These are phyloP conservation scores for Aspergillus phoenicis DNA, from an alignment of 2,329 filamentous ascomycete genomes.

Conservation along the genomic window DNA sequence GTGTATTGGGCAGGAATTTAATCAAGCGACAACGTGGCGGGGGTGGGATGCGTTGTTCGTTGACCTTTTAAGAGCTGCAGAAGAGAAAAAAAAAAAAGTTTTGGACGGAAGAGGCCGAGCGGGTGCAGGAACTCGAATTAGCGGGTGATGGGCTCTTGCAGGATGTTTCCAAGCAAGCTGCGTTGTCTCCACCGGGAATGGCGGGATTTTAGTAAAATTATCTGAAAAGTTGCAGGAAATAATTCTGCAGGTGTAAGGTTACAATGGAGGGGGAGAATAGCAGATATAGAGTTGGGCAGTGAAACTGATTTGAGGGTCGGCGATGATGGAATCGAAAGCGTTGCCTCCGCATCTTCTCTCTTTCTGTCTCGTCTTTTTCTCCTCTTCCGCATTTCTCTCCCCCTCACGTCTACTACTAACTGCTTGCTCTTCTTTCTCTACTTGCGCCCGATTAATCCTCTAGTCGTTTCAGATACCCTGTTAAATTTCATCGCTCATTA, in stretches of 20 bases:
- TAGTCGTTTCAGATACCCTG: background rate
- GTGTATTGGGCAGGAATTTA: constrained; percentile 17
- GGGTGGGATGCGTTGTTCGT: background rate
- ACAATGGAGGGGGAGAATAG: no score
- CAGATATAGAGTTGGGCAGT: no score
- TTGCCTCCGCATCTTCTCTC: background rate
- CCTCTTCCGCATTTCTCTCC: background rate
- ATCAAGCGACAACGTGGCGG: constrained; percentile 8
- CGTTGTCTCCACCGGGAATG: constrained; percentile 1
- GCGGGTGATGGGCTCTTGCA: background rate
- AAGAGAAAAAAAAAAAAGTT: background rate
- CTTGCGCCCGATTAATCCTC: background rate
- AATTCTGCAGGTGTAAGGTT: background rate
- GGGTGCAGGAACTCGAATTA: background rate
- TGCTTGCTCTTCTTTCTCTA: background rate
- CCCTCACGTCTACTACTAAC: background rate
- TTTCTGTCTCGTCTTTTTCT: no score
- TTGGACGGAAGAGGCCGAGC: background rate
- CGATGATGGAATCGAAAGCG: background rate
- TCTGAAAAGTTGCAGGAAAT: background rate
- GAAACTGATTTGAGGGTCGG: background rate
- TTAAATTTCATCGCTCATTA: background rate
- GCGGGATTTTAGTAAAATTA: background rate
- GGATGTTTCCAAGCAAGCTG: background rate
- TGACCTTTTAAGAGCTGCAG: background rate